Conservation (phyloP, 192 early-diverging fungal genomes). For the Backusella parvicylindrica region DNA sequence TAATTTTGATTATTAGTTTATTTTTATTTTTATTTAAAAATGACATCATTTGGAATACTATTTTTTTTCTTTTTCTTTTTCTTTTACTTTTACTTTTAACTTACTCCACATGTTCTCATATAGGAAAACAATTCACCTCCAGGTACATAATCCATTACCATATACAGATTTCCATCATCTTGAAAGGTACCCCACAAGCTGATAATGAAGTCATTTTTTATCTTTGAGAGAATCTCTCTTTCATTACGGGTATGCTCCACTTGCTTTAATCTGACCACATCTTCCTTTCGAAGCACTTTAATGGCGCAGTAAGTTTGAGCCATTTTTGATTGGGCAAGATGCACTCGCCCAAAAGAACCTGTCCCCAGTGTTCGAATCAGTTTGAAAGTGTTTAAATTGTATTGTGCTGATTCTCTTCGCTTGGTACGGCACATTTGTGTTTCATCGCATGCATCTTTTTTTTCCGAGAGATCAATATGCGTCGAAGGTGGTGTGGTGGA, state of each 20-base stretch:
- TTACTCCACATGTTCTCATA: constrained; percentile 70
- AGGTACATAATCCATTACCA: constrained; percentile 91
- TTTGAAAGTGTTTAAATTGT: constrained; percentile 65
- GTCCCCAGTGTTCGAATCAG: constrained; percentile 87
- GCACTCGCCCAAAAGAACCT: constrained; percentile 93
- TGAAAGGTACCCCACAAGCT: constrained; percentile 86
- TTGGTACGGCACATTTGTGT: neutral
- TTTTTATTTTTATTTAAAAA: too few relatives aligned
- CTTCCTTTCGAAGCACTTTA: constrained; percentile 89
- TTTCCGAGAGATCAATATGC: neutral
- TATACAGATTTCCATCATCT: constrained; percentile 82
- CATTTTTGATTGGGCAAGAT: constrained; percentile 74
- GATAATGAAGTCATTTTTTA: constrained; percentile 86
- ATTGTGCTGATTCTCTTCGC: neutral
- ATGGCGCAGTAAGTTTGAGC: constrained; percentile 87
- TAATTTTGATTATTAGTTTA: neutral
- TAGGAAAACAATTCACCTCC: constrained; percentile 87
- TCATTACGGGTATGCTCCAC: constrained; percentile 98
- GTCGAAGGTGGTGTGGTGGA: neutral
- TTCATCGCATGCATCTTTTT: neutral
- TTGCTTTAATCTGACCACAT: constrained; percentile 89
- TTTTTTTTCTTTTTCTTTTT: neutral
- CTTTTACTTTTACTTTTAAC: constrained; percentile 75
- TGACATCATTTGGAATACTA: neutral
- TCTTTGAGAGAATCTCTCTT: constrained; percentile 75